These are phyloP conservation scores for Magnusiomyces sp. DNA, from an alignment of 1,139 yeast genomes.

Conservation along the genomic window DNA sequence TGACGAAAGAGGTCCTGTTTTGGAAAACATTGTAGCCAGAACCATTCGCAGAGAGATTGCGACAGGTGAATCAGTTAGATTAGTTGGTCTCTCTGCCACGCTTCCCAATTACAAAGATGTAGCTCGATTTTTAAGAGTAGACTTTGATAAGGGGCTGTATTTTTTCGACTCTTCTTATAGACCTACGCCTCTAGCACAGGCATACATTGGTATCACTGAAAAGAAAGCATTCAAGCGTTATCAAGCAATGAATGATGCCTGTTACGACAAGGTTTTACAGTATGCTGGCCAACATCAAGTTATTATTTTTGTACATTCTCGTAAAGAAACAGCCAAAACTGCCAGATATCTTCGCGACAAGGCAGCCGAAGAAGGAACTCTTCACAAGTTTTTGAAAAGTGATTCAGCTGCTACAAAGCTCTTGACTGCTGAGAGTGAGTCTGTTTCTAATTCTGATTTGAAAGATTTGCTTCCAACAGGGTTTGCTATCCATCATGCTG, in stretches of 20 bases:
- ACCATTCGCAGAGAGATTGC: constrained; percentile 45
- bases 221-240: constrained; percentile 70
- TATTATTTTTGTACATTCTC: constrained; percentile 85
- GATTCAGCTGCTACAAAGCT: constrained; percentile 60
- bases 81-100: constrained; percentile 90
- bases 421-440: constrained; percentile 53
- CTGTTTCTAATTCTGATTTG: constrained; percentile 46
- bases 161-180: constrained; percentile 77
- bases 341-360: constrained; percentile 66
- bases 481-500: constrained; percentile 94
- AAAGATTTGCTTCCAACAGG: constrained; percentile 60
- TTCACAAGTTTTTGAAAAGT: constrained; percentile 40
- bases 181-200: constrained; percentile 90
- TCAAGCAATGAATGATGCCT: constrained; percentile 84
- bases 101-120: constrained; percentile 87
- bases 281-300: constrained; percentile 63
- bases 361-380: constrained; percentile 48
- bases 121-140: constrained; percentile 69
- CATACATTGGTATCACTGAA: constrained; percentile 81
- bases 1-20: constrained; percentile 91
- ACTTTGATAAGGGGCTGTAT: constrained; percentile 49
- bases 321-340: constrained; percentile 83
- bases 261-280: constrained; percentile 73
- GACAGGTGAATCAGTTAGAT: constrained; percentile 45
- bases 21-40: constrained; percentile 81